Base-by-base conservation (phyloP, 768 basidiomycete species). In the Boletus vermiculosoides region DNA sequence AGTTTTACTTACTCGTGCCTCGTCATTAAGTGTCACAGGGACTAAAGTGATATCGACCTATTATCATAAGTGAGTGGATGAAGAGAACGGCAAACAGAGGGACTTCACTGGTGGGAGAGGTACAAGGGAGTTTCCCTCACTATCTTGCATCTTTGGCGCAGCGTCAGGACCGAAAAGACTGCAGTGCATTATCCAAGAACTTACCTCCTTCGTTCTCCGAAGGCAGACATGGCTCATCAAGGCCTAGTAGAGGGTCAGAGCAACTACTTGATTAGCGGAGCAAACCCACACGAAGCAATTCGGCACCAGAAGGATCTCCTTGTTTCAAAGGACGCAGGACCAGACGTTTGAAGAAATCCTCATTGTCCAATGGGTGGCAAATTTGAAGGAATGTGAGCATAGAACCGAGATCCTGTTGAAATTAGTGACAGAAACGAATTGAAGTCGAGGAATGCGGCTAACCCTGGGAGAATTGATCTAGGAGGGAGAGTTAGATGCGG, bases 311-410 rank as follows among this genome's bases (percentile, higher is more conserved):
- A 0, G 87, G 77, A 52, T 85, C 78, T 6, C 86, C 91, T 33
- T 84, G 72, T 61, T 87, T 87, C 53, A 94, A 68, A 2, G 93
- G 93, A 9, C 93, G 84, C 37, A 93, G 72, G 16, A 97, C 76
- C 18, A 93, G 76, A 12, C 89, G 76, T 63, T 88, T 90, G 78
- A 85, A 96, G 64, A 88, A 88, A 54, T 92, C 87, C 50, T 87
- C 85, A 11, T 91, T 81, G 67, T 95, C 90, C 7, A 97, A 74
- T 0, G 94, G 94, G 37, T 75, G 80, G 66, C 94, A 97, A n/a
- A 96, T 85, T 66, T 77, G 81, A 36, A 96, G 79, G 74, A 97
- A 97, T 2, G 83, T 86, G 23, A 97, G 74, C 49, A 95, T 76
- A 11, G 94, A 90, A 4, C 94, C 92, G 20, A 97, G 83, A 72